phyloP scores from a whole-genome alignment of 345 rosid species.

The Linum trigynum region DNA sequence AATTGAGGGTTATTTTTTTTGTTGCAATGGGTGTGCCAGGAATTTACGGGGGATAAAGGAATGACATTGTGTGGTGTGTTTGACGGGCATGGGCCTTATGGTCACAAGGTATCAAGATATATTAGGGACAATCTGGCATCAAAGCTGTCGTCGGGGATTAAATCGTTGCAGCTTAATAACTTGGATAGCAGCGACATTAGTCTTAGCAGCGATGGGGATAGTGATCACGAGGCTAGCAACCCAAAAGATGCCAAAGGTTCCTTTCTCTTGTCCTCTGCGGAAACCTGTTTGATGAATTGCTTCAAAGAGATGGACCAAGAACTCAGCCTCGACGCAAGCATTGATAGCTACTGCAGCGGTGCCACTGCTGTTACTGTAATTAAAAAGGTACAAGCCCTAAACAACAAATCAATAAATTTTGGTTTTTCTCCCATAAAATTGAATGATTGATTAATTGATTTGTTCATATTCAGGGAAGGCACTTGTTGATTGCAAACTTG shows the following conservation, averaged over 20 bases:
- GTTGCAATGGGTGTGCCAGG: slow-evolving; percentile 9
- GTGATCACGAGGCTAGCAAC: not conserved
- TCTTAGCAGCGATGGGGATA: not conserved
- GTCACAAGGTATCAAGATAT: slow-evolving; percentile 68
- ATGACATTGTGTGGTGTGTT: slow-evolving; percentile 75
- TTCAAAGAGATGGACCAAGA: slow-evolving; percentile 69
- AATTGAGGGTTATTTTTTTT: not conserved
- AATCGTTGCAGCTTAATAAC: not conserved
- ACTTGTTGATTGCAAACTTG: slow-evolving; percentile 69
- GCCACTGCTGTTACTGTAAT: slow-evolving; percentile 70
- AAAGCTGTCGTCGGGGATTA: slow-evolving; percentile 48
- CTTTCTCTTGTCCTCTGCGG: slow-evolving; percentile 28
- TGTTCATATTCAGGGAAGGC: slow-evolving; percentile 50
- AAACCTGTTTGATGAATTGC: slow-evolving; percentile 28
- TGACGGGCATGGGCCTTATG: slow-evolving; percentile 90
- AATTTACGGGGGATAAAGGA: slow-evolving; percentile 63
- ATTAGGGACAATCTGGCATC: slow-evolving; percentile 57
- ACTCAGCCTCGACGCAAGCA: slow-evolving; percentile 40
- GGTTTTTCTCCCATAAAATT: not conserved
- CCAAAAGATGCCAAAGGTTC: not conserved
- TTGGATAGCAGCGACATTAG: not conserved
- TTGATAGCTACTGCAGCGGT: slow-evolving; percentile 84
- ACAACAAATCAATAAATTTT: not conserved
- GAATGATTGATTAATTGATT: not conserved
- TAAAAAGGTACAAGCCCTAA: slow-evolving; percentile 41